These are phyloP conservation scores for Diplodia mutila DNA, from an alignment of 2,329 filamentous ascomycete species.

Conservation along the genomic window DNA sequence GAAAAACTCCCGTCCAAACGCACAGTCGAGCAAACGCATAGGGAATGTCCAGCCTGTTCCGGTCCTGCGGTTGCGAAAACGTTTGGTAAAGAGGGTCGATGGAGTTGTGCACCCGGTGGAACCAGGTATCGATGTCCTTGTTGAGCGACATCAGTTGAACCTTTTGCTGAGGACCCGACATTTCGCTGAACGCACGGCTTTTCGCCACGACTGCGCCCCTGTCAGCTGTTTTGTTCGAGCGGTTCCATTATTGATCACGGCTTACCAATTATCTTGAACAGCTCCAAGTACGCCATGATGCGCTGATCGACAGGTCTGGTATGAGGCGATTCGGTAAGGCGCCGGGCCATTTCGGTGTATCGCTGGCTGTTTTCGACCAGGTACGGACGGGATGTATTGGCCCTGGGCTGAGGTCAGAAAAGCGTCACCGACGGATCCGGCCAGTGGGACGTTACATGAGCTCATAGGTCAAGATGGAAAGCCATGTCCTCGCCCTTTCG, in stretches of 20 bases:
- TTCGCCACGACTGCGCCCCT: not conserved
- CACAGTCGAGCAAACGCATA: conserved; percentile 3
- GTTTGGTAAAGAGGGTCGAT: conserved; percentile 8
- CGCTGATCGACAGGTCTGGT: not conserved
- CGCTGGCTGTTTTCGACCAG: not conserved
- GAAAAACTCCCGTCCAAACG: not conserved
- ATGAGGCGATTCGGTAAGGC: not conserved
- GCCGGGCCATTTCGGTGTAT: not conserved
- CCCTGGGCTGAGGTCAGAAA: not conserved
- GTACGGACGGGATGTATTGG: not conserved
- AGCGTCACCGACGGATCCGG: not conserved
- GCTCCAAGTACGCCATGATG: conserved; percentile 1
- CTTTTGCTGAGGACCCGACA: not conserved
- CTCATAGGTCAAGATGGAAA: conserved; percentile 4
- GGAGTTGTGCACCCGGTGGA: conserved; percentile 2
- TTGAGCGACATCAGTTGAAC: not conserved
- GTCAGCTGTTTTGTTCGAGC: not conserved
- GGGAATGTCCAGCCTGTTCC: conserved; percentile 4
- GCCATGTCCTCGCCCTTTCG: not conserved
- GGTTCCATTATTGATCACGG: not conserved
- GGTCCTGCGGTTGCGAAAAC: conserved; percentile 2
- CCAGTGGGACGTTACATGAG: not conserved
- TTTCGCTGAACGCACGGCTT: not conserved
- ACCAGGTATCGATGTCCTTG: not conserved
- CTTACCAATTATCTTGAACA: conserved; percentile 4